Percentiles rank a stretch among this genome's conserved stretches.
phyloP scores from a whole-genome alignment of 306 rosid species.

The Mimosa bimucronata region DNA sequence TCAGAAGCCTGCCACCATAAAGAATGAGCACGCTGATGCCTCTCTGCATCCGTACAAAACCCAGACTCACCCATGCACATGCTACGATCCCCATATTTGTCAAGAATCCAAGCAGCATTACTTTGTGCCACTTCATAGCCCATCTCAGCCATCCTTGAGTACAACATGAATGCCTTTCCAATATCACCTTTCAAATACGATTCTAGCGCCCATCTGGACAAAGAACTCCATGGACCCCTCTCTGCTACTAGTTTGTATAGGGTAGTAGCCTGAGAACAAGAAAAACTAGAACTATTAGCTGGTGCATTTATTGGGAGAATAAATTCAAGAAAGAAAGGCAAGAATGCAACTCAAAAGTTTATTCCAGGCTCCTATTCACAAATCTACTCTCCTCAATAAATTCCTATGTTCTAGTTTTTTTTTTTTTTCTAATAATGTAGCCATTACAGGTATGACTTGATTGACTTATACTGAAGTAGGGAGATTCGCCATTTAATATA shows the following conservation, averaged over 20 bases:
- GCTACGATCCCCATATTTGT: constrained; percentile 88
- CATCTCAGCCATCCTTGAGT: constrained; percentile 96
- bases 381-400: constrained; percentile 19
- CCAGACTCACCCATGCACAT: constrained; percentile 74
- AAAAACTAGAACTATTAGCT: constrained; percentile 25
- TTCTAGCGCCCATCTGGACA: constrained; percentile 98
- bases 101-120: constrained; percentile 99
- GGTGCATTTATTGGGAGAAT: not conserved
- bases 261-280: constrained; percentile 73
- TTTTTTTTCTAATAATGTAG: not conserved
- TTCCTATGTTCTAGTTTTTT: too few species aligned
- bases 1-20: constrained; percentile 86
- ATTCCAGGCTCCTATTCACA: constrained; percentile 22
- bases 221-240: constrained; percentile 97
- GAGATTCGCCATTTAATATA: constrained; percentile 1
- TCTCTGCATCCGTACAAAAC: constrained; percentile 59
- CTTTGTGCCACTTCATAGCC: constrained; percentile 98
- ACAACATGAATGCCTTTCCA: constrained; percentile 89
- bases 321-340: constrained; percentile 13
- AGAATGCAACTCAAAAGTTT: constrained; percentile 15
- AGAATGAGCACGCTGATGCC: constrained; percentile 74
- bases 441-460: not conserved
- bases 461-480: not conserved
- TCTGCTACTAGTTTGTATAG: constrained; percentile 94
- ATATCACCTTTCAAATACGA: constrained; percentile 87